Evolutionary conservation across 2,329 filamentous ascomycete species (phyloP).

Genomic region (Biscogniauxia sp.): DNA sequence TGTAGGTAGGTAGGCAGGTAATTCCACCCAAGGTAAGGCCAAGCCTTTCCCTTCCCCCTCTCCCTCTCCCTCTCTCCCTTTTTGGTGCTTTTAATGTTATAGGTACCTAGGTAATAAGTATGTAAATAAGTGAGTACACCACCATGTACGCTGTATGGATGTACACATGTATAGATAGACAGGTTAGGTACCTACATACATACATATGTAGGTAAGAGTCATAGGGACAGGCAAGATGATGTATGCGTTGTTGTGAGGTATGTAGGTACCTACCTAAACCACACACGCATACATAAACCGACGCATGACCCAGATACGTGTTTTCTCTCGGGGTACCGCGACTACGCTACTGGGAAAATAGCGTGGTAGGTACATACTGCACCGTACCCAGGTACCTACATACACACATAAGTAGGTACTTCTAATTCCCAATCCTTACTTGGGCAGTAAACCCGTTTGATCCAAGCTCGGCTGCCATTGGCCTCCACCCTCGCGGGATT

Average conservation of each 20-base stretch:
- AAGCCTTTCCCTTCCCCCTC: too few species aligned
- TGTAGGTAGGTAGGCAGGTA: too few species aligned
- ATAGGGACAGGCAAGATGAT: not conserved
- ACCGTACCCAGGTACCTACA: too few species aligned
- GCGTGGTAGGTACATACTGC: not conserved
- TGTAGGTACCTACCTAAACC: too few species aligned
- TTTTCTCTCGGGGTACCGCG: not conserved
- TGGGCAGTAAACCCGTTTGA: conserved; percentile 6
- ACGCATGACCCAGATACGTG: not conserved
- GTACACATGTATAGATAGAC: too few species aligned
- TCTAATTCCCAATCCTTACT: not conserved
- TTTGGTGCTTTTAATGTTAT: too few species aligned
- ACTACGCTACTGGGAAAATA: not conserved
- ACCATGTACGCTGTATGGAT: too few species aligned
- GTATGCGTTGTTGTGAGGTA: not conserved
- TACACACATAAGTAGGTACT: too few species aligned
- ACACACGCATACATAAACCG: not conserved
- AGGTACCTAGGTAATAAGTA: not conserved
- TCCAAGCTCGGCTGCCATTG: conserved; percentile 19
- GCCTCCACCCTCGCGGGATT: conserved; percentile 24
- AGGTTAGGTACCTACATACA: not conserved
- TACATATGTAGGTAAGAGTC: not conserved
- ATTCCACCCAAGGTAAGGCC: too few species aligned
- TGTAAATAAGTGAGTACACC: not conserved
- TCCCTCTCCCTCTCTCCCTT: too few species aligned